Evolutionary conservation across 2,329 filamentous ascomycete genomes (phyloP).

Genomic region (Diaporthe helianthi): DNA sequence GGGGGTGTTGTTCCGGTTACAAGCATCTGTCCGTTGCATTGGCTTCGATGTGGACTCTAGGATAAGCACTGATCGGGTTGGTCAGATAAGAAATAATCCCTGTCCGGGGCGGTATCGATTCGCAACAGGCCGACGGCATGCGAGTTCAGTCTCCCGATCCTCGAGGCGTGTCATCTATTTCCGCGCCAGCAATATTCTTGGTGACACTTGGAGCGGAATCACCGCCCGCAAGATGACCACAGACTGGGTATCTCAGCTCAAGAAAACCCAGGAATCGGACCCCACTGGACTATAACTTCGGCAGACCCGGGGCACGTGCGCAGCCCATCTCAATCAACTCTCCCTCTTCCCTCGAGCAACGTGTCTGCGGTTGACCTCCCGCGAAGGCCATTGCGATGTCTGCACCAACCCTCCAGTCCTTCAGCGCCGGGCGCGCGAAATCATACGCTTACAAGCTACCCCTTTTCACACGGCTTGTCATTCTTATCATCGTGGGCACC

Average conservation of each 20-base stretch:
- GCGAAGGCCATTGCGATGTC: slow-evolving; percentile 39
- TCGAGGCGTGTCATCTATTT: neutral
- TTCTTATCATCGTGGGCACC: slow-evolving; percentile 70
- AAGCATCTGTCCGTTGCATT: neutral
- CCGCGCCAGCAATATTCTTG: neutral
- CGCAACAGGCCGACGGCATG: slow-evolving; percentile 16
- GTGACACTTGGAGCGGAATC: slow-evolving; percentile 6
- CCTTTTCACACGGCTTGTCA: slow-evolving; percentile 78
- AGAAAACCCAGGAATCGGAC: neutral
- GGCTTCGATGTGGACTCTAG: neutral
- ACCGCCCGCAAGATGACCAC: slow-evolving; percentile 30
- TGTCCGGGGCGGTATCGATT: neutral
- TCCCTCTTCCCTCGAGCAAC: neutral
- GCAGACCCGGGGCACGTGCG: slow-evolving; percentile 22
- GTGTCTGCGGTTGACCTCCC: too few species aligned
- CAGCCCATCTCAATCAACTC: neutral
- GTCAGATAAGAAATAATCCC: slow-evolving; percentile 24
- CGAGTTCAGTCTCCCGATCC: slow-evolving; percentile 13
- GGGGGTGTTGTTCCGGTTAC: neutral
- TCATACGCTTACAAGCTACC: slow-evolving; percentile 87
- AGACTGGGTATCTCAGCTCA: neutral
- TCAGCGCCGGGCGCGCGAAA: slow-evolving; percentile 77
- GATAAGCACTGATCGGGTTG: slow-evolving; percentile 22
- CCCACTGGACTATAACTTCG: slow-evolving; percentile 15
- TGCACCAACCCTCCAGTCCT: slow-evolving; percentile 49